Evolutionary conservation across 306 rosid genomes (phyloP), one percentile per base, ranked within the genome.

Genomic region (Rosa multiflora): DNA sequence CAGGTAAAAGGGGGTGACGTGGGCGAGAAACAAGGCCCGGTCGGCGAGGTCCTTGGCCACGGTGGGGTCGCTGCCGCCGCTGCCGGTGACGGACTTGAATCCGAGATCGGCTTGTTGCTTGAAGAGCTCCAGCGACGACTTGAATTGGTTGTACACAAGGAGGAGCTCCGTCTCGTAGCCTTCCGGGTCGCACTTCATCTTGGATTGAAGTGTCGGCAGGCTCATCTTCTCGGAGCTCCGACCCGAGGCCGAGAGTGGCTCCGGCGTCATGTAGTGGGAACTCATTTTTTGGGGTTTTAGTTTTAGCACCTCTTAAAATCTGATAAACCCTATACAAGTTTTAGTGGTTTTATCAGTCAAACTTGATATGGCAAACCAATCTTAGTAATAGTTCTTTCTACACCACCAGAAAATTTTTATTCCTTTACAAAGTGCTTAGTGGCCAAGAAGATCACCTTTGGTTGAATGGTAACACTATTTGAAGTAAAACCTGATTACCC

Each of bases 161-260:
- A 87, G 76, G 0, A 94, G 87, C 88, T 94, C 97, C 17, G 89
- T 76, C 52, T 86, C 90, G 56, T 94, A 94, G 35, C 98, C 97
- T 79, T 89, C 95, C 0, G 93, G 99, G 26, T 94, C 99, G 70
- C 92, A 86, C 84, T 94, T 92, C 97, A 94, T 92, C 83, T 89
- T 94, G 4, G 97, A 89, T 72, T 91, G 99, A 5, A 94, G 90
- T 0, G 82, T 4, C 1, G 87, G 84, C 0, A 94, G 88, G 64
- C 91, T 92, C 63, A 92, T 76, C 82, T 82, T 94, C 85, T 92
- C 95, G 5, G 97, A 73, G 71, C 78, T 62, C 75, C 88, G 89
- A 4, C 94, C 91, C 0, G 94, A 88, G 0, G 90, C 81, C 26
- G 76, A 61, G 20, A 89, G 67, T 0, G 86, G 39, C 63, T 83